These are phyloP conservation scores for Castanea sativa DNA, from an alignment of 306 rosid genomes.

Conservation along the genomic window DNA sequence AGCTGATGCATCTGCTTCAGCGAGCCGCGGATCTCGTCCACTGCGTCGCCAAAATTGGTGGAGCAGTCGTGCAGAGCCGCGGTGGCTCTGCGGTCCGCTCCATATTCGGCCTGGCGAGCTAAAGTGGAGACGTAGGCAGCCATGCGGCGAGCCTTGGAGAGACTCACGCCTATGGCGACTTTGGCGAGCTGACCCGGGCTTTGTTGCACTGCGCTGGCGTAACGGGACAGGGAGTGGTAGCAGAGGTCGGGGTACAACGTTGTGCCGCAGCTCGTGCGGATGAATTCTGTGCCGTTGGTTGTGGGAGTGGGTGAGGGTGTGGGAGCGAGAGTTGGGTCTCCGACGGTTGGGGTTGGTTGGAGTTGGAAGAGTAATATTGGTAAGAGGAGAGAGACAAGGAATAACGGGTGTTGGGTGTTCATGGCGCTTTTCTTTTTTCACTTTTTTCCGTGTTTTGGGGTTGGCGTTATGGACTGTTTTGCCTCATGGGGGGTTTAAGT, in stretches of 20 bases:
- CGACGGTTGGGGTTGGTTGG: constrained; percentile 19
- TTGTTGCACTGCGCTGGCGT: constrained; percentile 70
- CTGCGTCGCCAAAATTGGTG: constrained; percentile 81
- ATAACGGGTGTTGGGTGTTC: background rate
- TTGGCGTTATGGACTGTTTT: background rate
- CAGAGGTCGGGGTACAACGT: constrained; percentile 90
- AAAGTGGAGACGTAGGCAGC: constrained; percentile 62
- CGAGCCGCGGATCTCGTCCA: constrained; percentile 80
- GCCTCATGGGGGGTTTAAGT: background rate
- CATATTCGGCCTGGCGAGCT: constrained; percentile 59
- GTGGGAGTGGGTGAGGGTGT: background rate
- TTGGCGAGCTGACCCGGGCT: constrained; percentile 78
- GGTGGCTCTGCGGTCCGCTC: constrained; percentile 38
- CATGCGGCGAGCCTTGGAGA: constrained; percentile 45
- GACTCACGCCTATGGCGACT: constrained; percentile 67
- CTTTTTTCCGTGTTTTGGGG: background rate
- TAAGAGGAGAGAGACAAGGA: constrained; percentile 15
- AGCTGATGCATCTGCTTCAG: constrained; percentile 80
- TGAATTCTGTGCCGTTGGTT: constrained; percentile 44
- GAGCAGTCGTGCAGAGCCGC: constrained; percentile 84
- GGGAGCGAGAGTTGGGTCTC: background rate
- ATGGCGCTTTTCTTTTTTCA: background rate
- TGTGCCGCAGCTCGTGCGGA: constrained; percentile 69
- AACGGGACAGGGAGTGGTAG: constrained; percentile 79
- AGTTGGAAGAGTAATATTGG: constrained; percentile 14